phyloP scores from a whole-genome alignment of 495 filamentous ascomycete species.

The Cudoniella acicularis region DNA sequence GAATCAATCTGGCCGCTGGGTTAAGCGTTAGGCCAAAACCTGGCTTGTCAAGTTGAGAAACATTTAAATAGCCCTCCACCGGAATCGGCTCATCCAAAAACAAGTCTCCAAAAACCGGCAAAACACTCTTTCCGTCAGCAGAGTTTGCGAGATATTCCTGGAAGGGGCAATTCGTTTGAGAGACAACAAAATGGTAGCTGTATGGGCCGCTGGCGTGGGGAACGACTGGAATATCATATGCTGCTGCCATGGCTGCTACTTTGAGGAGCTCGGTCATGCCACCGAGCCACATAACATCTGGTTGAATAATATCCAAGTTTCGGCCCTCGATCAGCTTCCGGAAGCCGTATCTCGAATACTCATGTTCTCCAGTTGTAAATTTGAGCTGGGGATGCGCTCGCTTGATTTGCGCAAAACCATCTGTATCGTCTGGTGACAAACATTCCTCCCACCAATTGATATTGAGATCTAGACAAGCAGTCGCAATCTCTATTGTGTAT shows the following conservation, averaged over 20 bases:
- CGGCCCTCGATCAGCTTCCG: conserved; percentile 88
- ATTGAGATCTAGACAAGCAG: conserved; percentile 72
- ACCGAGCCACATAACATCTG: conserved; percentile 95
- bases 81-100: conserved; percentile 91
- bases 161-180: conserved; percentile 86
- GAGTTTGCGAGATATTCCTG: conserved; percentile 94
- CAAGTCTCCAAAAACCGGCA: conserved; percentile 87
- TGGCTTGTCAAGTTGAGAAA: conserved; percentile 78
- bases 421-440: conserved; percentile 82
- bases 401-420: conserved; percentile 85
- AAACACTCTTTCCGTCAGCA: conserved; percentile 79
- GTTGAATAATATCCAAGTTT: conserved; percentile 89
- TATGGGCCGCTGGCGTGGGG: conserved; percentile 90
- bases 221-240: conserved; percentile 92
- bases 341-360: conserved; percentile 90
- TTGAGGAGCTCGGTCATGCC: conserved; percentile 89
- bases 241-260: conserved; percentile 80
- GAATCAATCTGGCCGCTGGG: conserved; percentile 71
- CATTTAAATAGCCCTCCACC: conserved; percentile 71
- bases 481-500: conserved; percentile 87
- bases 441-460: conserved; percentile 99
- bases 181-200: conserved; percentile 91
- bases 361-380: conserved; percentile 94
- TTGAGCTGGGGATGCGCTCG: conserved; percentile 84
- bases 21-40: conserved; percentile 88